These are phyloP conservation scores for Chaetomium sp. DNA, from an alignment of 2,329 filamentous ascomycete genomes.

Conservation along the genomic window DNA sequence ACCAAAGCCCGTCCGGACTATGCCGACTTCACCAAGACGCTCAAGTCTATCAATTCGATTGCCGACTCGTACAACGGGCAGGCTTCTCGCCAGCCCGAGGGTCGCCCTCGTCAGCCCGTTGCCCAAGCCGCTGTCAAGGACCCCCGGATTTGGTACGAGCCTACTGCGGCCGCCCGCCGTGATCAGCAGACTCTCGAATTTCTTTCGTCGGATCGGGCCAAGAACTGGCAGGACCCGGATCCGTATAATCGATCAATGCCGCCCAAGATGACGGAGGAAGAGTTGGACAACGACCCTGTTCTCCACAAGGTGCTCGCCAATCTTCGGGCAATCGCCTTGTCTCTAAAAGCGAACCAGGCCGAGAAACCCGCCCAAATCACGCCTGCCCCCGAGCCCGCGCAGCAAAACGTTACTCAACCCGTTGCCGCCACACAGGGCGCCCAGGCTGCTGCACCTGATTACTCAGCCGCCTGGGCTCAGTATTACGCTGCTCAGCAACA, in stretches of 20 bases:
- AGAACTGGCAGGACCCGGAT: constrained; percentile 48
- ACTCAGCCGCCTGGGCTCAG: constrained; percentile 43
- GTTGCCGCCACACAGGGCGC: constrained; percentile 13
- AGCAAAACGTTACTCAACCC: constrained; percentile 19
- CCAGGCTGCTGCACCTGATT: constrained; percentile 36
- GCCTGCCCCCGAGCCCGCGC: constrained; percentile 5
- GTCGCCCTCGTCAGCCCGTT: not conserved
- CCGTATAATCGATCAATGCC: constrained; percentile 40
- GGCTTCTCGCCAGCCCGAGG: constrained; percentile 16
- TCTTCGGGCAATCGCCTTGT: constrained; percentile 48
- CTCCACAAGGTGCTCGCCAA: constrained; percentile 48
- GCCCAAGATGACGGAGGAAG: constrained; percentile 3
- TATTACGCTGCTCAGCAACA: constrained; percentile 46
- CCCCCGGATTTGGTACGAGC: constrained; percentile 20
- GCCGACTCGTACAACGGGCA: constrained; percentile 24
- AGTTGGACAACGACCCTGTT: constrained; percentile 41
- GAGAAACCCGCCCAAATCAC: constrained; percentile 15
- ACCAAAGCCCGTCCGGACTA: constrained; percentile 29
- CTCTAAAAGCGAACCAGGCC: constrained; percentile 41
- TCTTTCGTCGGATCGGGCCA: constrained; percentile 49
- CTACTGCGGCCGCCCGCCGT: constrained; percentile 22
- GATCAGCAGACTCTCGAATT: constrained; percentile 37
- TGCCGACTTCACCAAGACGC: constrained; percentile 29
- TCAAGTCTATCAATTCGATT: constrained; percentile 46
- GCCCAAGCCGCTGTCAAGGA: constrained; percentile 10